Evolutionary conservation across 441 rosid species (phyloP).

Genomic region (Hypseocharis bilobata): DNA sequence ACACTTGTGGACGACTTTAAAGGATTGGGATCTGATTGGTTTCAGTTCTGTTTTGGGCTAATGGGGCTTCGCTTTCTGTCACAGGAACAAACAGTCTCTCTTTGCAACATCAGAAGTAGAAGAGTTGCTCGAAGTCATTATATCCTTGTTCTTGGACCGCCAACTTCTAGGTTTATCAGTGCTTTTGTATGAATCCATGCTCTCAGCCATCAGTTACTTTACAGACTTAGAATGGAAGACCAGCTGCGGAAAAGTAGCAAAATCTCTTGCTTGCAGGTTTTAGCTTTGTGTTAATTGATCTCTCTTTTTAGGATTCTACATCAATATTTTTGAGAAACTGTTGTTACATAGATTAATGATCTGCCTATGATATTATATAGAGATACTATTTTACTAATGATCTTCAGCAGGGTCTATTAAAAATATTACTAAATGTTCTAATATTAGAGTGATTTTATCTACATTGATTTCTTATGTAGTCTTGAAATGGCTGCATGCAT

Average conservation of each 20-base stretch:
- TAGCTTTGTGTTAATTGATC: constrained; percentile 4
- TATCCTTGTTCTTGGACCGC: constrained; percentile 51
- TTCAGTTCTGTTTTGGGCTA: constrained; percentile 12
- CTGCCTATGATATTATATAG: too few relatives aligned
- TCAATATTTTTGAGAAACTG: background rate
- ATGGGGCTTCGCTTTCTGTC: constrained; percentile 12
- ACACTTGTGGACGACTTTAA: background rate
- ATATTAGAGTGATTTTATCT: too few relatives aligned
- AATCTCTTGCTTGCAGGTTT: constrained; percentile 60
- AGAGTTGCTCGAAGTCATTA: constrained; percentile 40
- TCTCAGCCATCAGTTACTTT: constrained; percentile 45
- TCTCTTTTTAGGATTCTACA: background rate
- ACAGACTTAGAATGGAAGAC: constrained; percentile 59
- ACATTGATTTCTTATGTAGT: too few relatives aligned
- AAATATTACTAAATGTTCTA: background rate
- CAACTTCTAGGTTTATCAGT: constrained; percentile 51
- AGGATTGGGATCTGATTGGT: background rate
- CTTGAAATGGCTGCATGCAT: too few relatives aligned
- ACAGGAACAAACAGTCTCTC: constrained; percentile 42
- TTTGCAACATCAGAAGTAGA: constrained; percentile 50
- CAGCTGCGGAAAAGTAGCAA: constrained; percentile 54
- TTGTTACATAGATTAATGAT: background rate
- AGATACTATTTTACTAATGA: too few relatives aligned
- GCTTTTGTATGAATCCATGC: constrained; percentile 40
- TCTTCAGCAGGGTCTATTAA: background rate